Evolutionary conservation across 2,329 filamentous ascomycete species (phyloP), one percentile per base, ranked within the genome.

Genomic region (Ascomycota sp.): DNA sequence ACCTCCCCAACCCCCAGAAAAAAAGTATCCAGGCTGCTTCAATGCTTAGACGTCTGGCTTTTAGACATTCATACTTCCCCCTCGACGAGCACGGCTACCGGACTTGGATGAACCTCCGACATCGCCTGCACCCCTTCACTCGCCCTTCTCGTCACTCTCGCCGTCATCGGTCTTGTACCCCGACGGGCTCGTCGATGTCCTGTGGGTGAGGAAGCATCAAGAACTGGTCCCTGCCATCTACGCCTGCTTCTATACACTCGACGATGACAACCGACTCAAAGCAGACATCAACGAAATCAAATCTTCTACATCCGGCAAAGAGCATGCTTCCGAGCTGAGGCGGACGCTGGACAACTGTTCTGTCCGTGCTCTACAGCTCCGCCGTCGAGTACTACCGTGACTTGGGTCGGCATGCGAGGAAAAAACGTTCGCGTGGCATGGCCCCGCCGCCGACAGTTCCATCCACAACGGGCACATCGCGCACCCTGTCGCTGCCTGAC

Each of bases 361-460:
- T 94, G 28, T 59, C 69, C 2, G 66, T 75, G 1, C 51, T 94
- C 27, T 82, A 86, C 35, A 69, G 74, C 1, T 61, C 73, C 13
- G 72, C 80, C 13, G 58, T 86, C 27, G 89, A 98, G 42, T 93
- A 94, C 51, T 95, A 95, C 49, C 67, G 85, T 27, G 86, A 98
- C 42, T 63, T 95, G 9, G 83, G 82, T n/a, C 85, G 92, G 35
- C 86, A 93, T 57, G 66, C 78, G 8, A 71, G 85, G 40, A 77
- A 89, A 47, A 95, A 95, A 59, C 76, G 80, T 40, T 76, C 78
- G 28, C 69, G 83, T 34, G 77, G 80, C 7, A 63, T 71, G 12
- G 72, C 78, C 10, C 83, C 83, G 8, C 73, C 77, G 28, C 82
- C 85, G 3, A 86, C 82, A 6, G 65, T 81, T 21, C 80, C 83